phyloP scores from a whole-genome alignment of 305 asterid species.

The Rubia peregrina region DNA sequence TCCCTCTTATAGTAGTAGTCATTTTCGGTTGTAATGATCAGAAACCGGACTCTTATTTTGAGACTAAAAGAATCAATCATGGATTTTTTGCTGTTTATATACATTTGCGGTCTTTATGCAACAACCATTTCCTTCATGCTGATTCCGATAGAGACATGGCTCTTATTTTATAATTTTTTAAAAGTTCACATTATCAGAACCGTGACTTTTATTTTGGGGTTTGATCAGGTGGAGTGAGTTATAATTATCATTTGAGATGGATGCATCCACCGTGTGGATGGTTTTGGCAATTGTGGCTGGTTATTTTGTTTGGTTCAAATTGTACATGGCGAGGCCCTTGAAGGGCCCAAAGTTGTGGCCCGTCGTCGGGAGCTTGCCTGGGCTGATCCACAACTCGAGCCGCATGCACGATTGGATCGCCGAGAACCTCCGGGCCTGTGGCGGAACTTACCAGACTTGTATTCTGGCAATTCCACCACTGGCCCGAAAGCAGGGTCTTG shows the following conservation, averaged over 20 bases:
- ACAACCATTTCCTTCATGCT: too few relatives aligned
- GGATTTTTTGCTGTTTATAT: too few relatives aligned
- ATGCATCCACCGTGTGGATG: slow-evolving; percentile 28
- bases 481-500: slow-evolving; percentile 55
- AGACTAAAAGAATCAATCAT: too few relatives aligned
- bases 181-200: neutral
- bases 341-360: slow-evolving; percentile 56
- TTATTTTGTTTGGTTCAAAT: slow-evolving; percentile 46
- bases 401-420: slow-evolving; percentile 64
- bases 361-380: slow-evolving; percentile 52
- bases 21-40: too few relatives aligned
- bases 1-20: too few relatives aligned
- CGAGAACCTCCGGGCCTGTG: slow-evolving; percentile 44
- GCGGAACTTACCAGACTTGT: slow-evolving; percentile 59
- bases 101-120: too few relatives aligned
- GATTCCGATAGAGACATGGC: too few relatives aligned
- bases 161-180: too few relatives aligned
- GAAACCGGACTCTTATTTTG: too few relatives aligned
- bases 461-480: slow-evolving; percentile 40
- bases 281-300: slow-evolving; percentile 30
- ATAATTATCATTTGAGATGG: slow-evolving; percentile 27
- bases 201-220: slow-evolving; percentile 3
- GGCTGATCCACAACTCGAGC: slow-evolving; percentile 32
- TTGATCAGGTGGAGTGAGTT: slow-evolving; percentile 3
- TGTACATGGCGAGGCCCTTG: slow-evolving; percentile 25